A percentile compares a stretch with the other conserved stretches of the same genome.
phyloP scores from a whole-genome alignment of 1,139 yeast genomes.

The Spathaspora sp. region DNA sequence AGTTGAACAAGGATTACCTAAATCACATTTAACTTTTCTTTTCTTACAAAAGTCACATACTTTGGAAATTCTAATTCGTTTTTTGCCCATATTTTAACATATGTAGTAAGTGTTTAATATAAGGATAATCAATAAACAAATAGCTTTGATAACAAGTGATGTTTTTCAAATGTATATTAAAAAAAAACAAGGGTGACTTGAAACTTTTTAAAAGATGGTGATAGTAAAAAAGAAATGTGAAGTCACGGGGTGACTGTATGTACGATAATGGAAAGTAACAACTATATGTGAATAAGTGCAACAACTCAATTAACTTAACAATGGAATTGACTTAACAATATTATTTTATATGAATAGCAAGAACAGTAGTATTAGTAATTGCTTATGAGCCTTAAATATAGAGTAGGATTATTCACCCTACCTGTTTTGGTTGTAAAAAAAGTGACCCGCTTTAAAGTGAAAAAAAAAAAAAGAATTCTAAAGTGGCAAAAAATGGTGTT shows the following conservation, averaged over 20 bases:
- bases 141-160: background rate
- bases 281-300: too few species aligned
- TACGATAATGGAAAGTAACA: too few species aligned
- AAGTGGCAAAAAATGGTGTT: background rate
- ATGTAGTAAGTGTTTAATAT: too few species aligned
- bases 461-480: background rate
- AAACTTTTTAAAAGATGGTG: background rate
- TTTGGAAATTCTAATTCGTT: slow-evolving; percentile 34
- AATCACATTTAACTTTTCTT: slow-evolving; percentile 45
- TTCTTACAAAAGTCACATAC: slow-evolving; percentile 44
- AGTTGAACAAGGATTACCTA: slow-evolving; percentile 41
- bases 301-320: too few species aligned
- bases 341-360: too few species aligned
- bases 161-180: too few species aligned
- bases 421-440: background rate
- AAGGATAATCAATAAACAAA: background rate
- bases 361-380: background rate
- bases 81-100: slow-evolving; percentile 15
- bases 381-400: background rate
- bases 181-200: background rate
- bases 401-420: background rate
- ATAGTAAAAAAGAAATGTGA: background rate
- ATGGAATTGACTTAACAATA: too few species aligned
- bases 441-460: background rate
- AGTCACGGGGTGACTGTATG: background rate